Evolutionary conservation across 352 stramenopile species (phyloP).

Genomic region (Discostella stelligera): DNA sequence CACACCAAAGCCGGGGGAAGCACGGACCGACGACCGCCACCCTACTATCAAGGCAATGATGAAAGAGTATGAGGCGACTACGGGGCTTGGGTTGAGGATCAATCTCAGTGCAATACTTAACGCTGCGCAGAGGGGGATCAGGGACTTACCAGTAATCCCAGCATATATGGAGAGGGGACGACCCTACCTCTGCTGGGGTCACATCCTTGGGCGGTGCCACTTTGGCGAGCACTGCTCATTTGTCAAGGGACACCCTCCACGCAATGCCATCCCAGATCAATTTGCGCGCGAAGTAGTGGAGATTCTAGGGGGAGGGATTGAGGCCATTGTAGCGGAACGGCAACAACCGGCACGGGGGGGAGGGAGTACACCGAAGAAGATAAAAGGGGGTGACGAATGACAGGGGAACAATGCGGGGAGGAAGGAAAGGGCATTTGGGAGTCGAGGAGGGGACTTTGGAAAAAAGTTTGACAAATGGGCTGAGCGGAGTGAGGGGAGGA

Average conservation of each 20-base stretch:
- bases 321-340: background rate
- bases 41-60: background rate
- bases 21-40: background rate
- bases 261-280: background rate
- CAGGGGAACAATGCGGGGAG: too few species aligned
- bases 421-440: too few species aligned
- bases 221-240: background rate
- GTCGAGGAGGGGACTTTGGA: too few species aligned
- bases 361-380: background rate
- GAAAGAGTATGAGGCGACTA: background rate
- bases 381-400: too few species aligned
- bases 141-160: background rate
- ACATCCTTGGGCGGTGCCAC: conserved; percentile 1
- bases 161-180: background rate
- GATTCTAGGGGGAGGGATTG: background rate
- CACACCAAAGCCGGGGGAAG: too few species aligned
- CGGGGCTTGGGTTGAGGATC: background rate
- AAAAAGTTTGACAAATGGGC: too few species aligned
- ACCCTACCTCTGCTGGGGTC: background rate
- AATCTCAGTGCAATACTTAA: background rate
- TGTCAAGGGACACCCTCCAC: background rate
- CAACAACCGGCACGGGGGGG: too few species aligned
- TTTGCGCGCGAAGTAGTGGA: background rate
- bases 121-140: background rate
- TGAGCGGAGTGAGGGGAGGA: too few species aligned